phyloP scores from a whole-genome alignment of 2,329 filamentous ascomycete genomes.

The Epichloe sibirici region DNA sequence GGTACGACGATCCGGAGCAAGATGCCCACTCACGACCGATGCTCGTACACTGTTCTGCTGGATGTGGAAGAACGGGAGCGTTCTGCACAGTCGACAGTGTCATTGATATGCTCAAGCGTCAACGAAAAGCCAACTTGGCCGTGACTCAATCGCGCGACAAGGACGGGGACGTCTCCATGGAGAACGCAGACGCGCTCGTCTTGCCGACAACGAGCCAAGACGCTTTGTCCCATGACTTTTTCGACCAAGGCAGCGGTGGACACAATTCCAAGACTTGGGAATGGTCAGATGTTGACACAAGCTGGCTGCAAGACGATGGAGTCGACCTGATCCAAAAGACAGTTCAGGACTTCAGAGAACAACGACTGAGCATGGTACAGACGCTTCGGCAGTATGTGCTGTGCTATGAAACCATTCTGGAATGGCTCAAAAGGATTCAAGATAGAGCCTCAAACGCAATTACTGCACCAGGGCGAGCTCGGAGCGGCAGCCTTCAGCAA shows the following conservation, averaged over 20 bases:
- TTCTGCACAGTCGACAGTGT: slow-evolving; percentile 96
- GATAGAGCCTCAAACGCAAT: slow-evolving; percentile 15
- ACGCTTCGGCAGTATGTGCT: slow-evolving; percentile 86
- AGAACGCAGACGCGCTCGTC: slow-evolving; percentile 15
- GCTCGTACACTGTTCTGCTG: slow-evolving; percentile 89
- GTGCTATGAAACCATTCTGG: slow-evolving; percentile 88
- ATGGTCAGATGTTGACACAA: slow-evolving; percentile 28
- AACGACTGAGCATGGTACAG: slow-evolving; percentile 93
- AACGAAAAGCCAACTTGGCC: slow-evolving; percentile 34
- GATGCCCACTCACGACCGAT: slow-evolving; percentile 51
- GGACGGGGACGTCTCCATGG: slow-evolving; percentile 38
- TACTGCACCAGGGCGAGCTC: slow-evolving; percentile 13
- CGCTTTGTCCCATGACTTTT: slow-evolving; percentile 11
- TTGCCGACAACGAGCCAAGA: slow-evolving; percentile 17
- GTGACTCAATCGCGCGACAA: slow-evolving; percentile 11
- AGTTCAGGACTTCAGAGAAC: slow-evolving; percentile 79
- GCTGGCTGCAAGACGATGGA: slow-evolving; percentile 58
- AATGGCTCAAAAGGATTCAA: slow-evolving; percentile 58
- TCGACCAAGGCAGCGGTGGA: slow-evolving; percentile 7
- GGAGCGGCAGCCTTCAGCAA: slow-evolving; percentile 22
- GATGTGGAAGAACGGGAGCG: slow-evolving; percentile 87
- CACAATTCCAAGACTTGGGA: slow-evolving; percentile 4
- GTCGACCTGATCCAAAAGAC: slow-evolving; percentile 75
- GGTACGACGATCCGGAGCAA: slow-evolving; percentile 48
- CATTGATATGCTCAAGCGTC: slow-evolving; percentile 91